phyloP scores from a whole-genome alignment of 176 grass and related monocot genomes.

The Tuctoria greenei region DNA sequence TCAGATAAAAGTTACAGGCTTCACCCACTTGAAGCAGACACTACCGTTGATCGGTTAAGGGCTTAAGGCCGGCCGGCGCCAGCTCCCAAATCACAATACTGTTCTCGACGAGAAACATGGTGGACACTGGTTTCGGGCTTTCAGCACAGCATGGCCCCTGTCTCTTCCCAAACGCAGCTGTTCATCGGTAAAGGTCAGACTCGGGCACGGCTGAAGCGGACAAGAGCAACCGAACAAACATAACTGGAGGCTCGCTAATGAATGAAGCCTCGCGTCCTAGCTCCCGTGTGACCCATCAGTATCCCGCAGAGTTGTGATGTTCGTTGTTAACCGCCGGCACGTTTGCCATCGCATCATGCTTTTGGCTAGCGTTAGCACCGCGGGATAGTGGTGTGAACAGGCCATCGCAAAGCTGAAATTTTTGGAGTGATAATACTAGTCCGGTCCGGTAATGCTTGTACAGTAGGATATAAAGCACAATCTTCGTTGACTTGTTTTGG shows the following conservation, averaged over 20 bases:
- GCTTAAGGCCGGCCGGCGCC: neutral
- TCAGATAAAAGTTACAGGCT: no score
- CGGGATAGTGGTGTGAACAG: neutral
- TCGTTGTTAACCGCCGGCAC: neutral
- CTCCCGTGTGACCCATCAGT: neutral
- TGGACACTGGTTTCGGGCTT: neutral
- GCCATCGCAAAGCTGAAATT: neutral
- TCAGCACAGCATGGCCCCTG: neutral
- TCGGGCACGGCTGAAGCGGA: slow-evolving; percentile 33
- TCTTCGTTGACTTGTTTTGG: neutral
- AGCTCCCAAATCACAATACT: neutral
- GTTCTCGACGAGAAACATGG: slow-evolving; percentile 9
- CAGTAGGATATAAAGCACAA: neutral
- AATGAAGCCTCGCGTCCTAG: neutral
- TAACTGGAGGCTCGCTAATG: neutral
- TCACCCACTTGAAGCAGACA: neutral
- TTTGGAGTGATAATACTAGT: neutral
- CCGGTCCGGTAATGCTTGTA: neutral
- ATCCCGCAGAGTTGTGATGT: neutral
- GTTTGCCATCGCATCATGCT: neutral
- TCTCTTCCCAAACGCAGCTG: neutral
- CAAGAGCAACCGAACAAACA: slow-evolving; percentile 22
- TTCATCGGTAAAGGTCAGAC: slow-evolving; percentile 19
- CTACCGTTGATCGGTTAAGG: neutral
- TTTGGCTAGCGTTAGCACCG: neutral